Evolutionary conservation across 2,329 filamentous ascomycete genomes (phyloP).

Genomic region (Epichloe sibirici): DNA sequence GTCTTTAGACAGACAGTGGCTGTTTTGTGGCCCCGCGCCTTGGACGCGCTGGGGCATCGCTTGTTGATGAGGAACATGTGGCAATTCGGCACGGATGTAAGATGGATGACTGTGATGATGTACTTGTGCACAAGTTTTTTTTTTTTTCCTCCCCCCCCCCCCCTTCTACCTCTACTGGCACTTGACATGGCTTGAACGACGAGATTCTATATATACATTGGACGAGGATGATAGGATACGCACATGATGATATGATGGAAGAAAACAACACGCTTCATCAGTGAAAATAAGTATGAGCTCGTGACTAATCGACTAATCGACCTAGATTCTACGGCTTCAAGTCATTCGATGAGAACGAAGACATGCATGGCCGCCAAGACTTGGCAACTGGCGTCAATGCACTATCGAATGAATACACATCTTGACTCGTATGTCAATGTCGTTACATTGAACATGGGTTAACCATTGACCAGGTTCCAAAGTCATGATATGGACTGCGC

Average conservation of each 20-base stretch:
- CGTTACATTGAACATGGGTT: no score
- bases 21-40: background rate
- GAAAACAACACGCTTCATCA: no score
- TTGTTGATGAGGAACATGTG: background rate
- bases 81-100: background rate
- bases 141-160: background rate
- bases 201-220: background rate
- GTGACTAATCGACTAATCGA: no score
- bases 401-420: no score
- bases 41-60: background rate
- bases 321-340: no score
- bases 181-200: background rate
- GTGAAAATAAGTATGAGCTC: no score
- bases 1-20: background rate
- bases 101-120: background rate
- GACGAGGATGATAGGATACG: constrained; percentile 1
- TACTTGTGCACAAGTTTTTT: background rate
- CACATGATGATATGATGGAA: background rate
- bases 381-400: no score
- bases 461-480: no score
- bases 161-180: background rate
- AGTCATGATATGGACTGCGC: constrained; percentile 2
- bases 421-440: no score
- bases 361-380: no score
- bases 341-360: no score